Percentiles rank a stretch among this genome's conserved stretches.
Conservation (phyloP, 2,329 filamentous ascomycete species). For the Apiospora aurea region DNA sequence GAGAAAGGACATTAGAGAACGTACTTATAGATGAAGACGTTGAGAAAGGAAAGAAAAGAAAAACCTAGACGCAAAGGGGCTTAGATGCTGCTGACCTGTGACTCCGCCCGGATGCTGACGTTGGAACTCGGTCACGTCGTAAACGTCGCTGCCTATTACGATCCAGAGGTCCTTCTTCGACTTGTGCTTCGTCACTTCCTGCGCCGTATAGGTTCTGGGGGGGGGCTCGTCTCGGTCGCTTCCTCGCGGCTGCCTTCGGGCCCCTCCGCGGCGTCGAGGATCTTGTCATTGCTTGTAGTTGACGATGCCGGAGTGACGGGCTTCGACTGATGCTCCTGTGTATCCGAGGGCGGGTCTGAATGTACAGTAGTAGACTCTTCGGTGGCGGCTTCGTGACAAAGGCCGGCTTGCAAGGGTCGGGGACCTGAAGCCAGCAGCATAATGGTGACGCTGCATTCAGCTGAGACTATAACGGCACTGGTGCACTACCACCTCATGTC, state of each 20-base stretch:
- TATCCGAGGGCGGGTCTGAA: too few species aligned
- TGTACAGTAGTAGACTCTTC: too few species aligned
- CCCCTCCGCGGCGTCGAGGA: too few species aligned
- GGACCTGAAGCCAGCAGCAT: too few species aligned
- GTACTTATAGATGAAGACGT: too few species aligned
- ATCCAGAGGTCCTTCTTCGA: slow-evolving; percentile 34
- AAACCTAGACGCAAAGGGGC: background rate
- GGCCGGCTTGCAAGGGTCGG: too few species aligned
- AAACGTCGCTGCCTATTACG: slow-evolving; percentile 36
- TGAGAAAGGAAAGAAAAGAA: background rate
- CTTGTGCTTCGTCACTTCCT: slow-evolving; percentile 32
- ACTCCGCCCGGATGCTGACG: slow-evolving; percentile 36
- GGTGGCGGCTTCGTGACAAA: too few species aligned
- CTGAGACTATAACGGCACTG: background rate
- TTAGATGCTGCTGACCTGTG: slow-evolving; percentile 29
- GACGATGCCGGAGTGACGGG: too few species aligned
- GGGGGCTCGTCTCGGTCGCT: background rate
- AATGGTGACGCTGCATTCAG: too few species aligned
- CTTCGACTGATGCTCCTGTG: too few species aligned
- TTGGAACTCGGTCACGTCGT: slow-evolving; percentile 36
- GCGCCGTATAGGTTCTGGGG: slow-evolving; percentile 1
- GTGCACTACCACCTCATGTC: background rate
- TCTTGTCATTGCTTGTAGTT: background rate
- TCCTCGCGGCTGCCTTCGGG: background rate
- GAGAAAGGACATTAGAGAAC: too few species aligned